These are phyloP conservation scores for Oenanthe javanica DNA, from an alignment of 140 eudicot genomes.

Conservation along the genomic window DNA sequence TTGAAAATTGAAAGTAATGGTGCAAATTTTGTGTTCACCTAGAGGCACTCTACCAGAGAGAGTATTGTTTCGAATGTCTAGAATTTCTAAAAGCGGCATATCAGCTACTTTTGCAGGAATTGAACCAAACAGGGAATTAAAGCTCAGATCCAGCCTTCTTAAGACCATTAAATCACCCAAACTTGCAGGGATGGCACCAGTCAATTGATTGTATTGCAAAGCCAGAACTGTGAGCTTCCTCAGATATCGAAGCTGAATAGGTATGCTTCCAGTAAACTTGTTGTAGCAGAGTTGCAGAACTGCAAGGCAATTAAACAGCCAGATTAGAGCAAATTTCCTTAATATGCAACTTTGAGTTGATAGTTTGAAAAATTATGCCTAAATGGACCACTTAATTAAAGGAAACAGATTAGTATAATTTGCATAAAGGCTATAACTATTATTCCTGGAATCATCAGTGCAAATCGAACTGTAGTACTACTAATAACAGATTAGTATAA, in stretches of 20 bases:
- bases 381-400: neutral
- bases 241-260: constrained; percentile 64
- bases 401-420: neutral
- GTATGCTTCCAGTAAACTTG: constrained; percentile 74
- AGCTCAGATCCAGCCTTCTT: constrained; percentile 71
- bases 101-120: constrained; percentile 66
- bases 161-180: constrained; percentile 55
- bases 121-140: constrained; percentile 62
- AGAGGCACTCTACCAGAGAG: constrained; percentile 85
- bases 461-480: neutral
- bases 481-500: too few relatives aligned
- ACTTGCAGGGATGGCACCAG: constrained; percentile 83
- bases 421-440: neutral
- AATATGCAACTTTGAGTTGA: neutral
- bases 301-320: constrained; percentile 18
- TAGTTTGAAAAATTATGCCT: neutral
- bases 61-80: constrained; percentile 75
- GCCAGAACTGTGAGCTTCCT: constrained; percentile 88
- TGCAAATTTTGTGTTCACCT: constrained; percentile 33
- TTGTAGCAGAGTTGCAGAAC: constrained; percentile 89
- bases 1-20: neutral
- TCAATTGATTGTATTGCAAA: constrained; percentile 66
- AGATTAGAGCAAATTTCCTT: neutral
- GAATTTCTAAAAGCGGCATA: constrained; percentile 52
- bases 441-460: neutral